These are phyloP conservation scores for Fusarium concolor DNA, from an alignment of 2,329 filamentous ascomycete species.

Conservation along the genomic window DNA sequence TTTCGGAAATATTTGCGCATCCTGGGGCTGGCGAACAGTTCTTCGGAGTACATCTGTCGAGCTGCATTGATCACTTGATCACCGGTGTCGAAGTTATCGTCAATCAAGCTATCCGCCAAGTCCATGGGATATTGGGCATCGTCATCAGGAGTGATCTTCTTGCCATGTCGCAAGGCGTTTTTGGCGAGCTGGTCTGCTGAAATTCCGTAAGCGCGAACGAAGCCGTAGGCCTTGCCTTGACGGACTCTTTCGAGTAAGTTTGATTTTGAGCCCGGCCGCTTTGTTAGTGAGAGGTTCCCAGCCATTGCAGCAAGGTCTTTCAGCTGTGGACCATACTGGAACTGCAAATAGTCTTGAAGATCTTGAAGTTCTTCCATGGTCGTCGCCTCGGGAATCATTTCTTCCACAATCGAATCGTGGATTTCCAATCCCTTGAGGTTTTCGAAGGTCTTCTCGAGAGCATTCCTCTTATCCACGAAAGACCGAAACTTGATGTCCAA, in stretches of 20 bases:
- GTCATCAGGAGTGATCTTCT: conserved; percentile 87
- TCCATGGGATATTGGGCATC: conserved; percentile 83
- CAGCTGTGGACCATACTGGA: conserved; percentile 86
- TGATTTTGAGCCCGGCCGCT: conserved; percentile 85
- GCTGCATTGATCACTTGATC: conserved; percentile 81
- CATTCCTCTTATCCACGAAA: conserved; percentile 89
- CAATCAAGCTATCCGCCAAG: conserved; percentile 82
- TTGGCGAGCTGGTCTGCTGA: conserved; percentile 88
- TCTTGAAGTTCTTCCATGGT: conserved; percentile 98
- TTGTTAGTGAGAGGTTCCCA: conserved; percentile 72
- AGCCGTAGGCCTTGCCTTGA: conserved; percentile 79
- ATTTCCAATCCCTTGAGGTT: conserved; percentile 74
- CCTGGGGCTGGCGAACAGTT: conserved; percentile 86
- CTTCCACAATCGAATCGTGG: conserved; percentile 80
- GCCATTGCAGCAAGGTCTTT: conserved; percentile 79
- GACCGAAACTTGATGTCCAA: conserved; percentile 95
- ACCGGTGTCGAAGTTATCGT: conserved; percentile 79
- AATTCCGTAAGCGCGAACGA: conserved; percentile 92
- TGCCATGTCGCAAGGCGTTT: conserved; percentile 83
- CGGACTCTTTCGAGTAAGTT: conserved; percentile 87
- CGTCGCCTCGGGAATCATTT: conserved; percentile 81
- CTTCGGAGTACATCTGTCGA: conserved; percentile 89
- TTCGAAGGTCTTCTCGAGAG: conserved; percentile 82
- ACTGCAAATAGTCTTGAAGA: conserved; percentile 95
- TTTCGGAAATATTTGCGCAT: conserved; percentile 88